phyloP scores from a whole-genome alignment of 2,329 filamentous ascomycete genomes.

The Alternaria brassicae region DNA sequence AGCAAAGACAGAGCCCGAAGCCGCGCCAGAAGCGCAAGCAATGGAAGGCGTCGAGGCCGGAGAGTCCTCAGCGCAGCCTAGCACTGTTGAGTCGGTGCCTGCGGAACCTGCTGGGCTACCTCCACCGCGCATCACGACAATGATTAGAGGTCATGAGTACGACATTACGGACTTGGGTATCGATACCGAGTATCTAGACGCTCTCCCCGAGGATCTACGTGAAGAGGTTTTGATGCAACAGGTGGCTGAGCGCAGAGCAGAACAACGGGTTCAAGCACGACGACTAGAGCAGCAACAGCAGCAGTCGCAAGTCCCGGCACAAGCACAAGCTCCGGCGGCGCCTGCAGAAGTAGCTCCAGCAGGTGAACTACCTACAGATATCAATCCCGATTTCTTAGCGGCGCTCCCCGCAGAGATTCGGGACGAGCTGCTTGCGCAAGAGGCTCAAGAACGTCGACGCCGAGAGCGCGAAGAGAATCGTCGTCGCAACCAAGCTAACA shows the following conservation, averaged over 20 bases:
- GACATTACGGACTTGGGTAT: slow-evolving; percentile 96
- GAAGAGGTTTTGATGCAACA: slow-evolving; percentile 96
- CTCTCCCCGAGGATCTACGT: slow-evolving; percentile 94
- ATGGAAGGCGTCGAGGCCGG: slow-evolving; percentile 80
- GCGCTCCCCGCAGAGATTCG: slow-evolving; percentile 90
- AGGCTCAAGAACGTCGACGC: slow-evolving; percentile 85
- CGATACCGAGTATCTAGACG: slow-evolving; percentile 91
- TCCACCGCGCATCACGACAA: slow-evolving; percentile 75
- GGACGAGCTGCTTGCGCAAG: slow-evolving; percentile 87
- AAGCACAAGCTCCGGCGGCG: slow-evolving; percentile 19
- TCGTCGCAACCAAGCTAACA: slow-evolving; percentile 65
- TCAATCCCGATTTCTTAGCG: slow-evolving; percentile 92
- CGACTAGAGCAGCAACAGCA: slow-evolving; percentile 50
- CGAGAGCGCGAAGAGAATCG: slow-evolving; percentile 83
- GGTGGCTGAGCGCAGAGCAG: slow-evolving; percentile 74
- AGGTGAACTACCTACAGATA: slow-evolving; percentile 79
- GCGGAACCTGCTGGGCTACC: slow-evolving; percentile 25
- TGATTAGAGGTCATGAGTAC: slow-evolving; percentile 82
- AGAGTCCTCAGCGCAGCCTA: slow-evolving; percentile 34
- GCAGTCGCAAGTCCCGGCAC: slow-evolving; percentile 53
- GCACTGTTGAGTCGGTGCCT: slow-evolving; percentile 31
- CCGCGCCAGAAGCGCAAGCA: slow-evolving; percentile 54
- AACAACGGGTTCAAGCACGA: slow-evolving; percentile 30
- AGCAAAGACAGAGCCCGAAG: slow-evolving; percentile 48
- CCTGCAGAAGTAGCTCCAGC: slow-evolving; percentile 48